Percentiles rank a stretch among this genome's conserved stretches.
phyloP scores from a whole-genome alignment of 1,139 yeast genomes.

The Cylindricascospora bacillispora region DNA sequence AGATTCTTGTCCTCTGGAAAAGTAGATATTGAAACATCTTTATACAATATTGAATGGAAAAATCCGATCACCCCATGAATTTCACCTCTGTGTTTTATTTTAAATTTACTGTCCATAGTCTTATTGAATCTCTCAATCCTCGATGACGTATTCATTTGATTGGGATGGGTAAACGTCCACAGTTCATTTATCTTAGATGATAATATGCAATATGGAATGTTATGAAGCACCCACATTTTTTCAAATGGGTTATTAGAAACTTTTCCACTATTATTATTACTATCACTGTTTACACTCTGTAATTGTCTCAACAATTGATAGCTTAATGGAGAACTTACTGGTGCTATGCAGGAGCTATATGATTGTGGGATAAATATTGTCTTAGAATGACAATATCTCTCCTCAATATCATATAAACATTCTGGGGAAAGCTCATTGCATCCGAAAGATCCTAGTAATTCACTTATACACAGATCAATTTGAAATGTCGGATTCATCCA shows the following conservation, averaged over 20 bases:
- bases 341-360: slow-evolving; percentile 50
- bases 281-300: slow-evolving; percentile 3
- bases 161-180: slow-evolving; percentile 47
- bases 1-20: slow-evolving; percentile 30
- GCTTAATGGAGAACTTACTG: slow-evolving; percentile 46
- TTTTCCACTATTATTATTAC: not conserved
- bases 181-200: slow-evolving; percentile 31
- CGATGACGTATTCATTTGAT: slow-evolving; percentile 4
- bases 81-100: slow-evolving; percentile 34
- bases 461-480: slow-evolving; percentile 55
- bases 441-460: slow-evolving; percentile 79
- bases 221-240: slow-evolving; percentile 51
- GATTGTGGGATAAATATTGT: slow-evolving; percentile 51
- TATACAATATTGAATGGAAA: slow-evolving; percentile 55
- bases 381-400: slow-evolving; percentile 18
- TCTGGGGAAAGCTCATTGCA: slow-evolving; percentile 88
- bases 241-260: slow-evolving; percentile 36
- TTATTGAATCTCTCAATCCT: no score
- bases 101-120: slow-evolving; percentile 22
- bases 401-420: slow-evolving; percentile 34
- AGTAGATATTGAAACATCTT: slow-evolving; percentile 43
- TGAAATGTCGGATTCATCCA: not conserved
- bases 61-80: slow-evolving; percentile 68
- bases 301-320: slow-evolving; percentile 25
- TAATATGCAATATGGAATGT: slow-evolving; percentile 38